Evolutionary conservation across 2,329 filamentous ascomycete genomes (phyloP).

Genomic region (Chaetomium sp.): DNA sequence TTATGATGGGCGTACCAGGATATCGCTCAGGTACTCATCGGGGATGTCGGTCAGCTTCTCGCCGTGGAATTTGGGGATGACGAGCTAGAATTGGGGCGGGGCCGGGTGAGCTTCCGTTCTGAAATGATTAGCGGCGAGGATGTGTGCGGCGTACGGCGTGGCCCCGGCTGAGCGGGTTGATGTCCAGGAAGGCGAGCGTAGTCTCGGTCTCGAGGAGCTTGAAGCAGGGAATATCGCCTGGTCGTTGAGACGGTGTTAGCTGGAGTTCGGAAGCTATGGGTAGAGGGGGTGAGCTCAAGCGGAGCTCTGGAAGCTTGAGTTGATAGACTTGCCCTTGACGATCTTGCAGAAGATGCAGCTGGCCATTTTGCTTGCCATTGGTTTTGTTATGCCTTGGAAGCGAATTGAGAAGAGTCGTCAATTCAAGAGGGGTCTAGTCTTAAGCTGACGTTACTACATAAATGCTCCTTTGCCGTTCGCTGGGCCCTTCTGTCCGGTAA

Average conservation of each 20-base stretch:
- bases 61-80: constrained; percentile 95
- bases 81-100: constrained; percentile 61
- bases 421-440: background rate
- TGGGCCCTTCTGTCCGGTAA: background rate
- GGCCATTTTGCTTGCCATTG: constrained; percentile 56
- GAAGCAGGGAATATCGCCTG: constrained; percentile 93
- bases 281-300: background rate
- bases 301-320: background rate
- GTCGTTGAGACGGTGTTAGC: constrained; percentile 18
- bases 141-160: constrained; percentile 70
- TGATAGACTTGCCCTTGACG: constrained; percentile 68
- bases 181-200: constrained; percentile 93
- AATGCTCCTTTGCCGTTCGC: background rate
- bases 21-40: constrained; percentile 79
- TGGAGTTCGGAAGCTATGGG: background rate
- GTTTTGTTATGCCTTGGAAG: constrained; percentile 61
- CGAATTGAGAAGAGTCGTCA: background rate
- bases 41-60: constrained; percentile 90
- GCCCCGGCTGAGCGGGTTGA: constrained; percentile 83
- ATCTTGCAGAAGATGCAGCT: constrained; percentile 97
- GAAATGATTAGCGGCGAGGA: background rate
- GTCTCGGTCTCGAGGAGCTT: constrained; percentile 96
- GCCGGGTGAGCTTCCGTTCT: background rate
- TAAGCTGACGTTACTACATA: constrained; percentile 8
- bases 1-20: constrained; percentile 61